phyloP scores from a whole-genome alignment of 257 asterid genomes.

The Jaltomata sinuosa region DNA sequence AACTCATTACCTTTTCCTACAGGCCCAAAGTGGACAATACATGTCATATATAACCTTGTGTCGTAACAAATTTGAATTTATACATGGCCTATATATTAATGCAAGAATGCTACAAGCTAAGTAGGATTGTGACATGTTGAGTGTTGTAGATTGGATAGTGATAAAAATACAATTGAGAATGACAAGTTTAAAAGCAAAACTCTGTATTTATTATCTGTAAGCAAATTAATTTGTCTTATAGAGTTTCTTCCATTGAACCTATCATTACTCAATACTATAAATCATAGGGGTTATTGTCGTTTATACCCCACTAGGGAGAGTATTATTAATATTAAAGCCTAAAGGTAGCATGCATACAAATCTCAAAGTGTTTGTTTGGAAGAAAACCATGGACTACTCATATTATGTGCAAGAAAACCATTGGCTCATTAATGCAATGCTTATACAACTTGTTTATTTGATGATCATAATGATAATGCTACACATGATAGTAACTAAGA shows the following conservation, averaged over 20 bases:
- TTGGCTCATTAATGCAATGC: neutral
- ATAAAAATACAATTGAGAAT: no score
- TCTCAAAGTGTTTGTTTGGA: neutral
- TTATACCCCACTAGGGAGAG: neutral
- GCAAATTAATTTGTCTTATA: no score
- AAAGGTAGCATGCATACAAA: neutral
- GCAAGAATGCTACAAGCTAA: no score
- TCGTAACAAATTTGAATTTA: no score
- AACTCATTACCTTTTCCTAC: neutral
- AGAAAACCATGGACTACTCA: neutral
- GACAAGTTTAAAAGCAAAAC: no score
- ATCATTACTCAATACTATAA: neutral
- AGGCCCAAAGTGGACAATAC: no score
- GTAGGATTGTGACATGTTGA: no score
- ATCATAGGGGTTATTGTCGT: neutral
- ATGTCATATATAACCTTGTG: no score
- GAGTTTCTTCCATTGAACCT: no score
- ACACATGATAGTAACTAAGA: neutral
- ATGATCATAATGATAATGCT: neutral
- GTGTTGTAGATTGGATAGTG: no score
- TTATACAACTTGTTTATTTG: neutral
- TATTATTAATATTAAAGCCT: neutral
- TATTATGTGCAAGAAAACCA: neutral
- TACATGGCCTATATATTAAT: no score
- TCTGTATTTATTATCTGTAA: no score